Percentiles rank a stretch among this genome's conserved stretches.
These are phyloP conservation scores for Aspergillus egyptiacus DNA, from an alignment of 495 filamentous ascomycete species.

Conservation along the genomic window DNA sequence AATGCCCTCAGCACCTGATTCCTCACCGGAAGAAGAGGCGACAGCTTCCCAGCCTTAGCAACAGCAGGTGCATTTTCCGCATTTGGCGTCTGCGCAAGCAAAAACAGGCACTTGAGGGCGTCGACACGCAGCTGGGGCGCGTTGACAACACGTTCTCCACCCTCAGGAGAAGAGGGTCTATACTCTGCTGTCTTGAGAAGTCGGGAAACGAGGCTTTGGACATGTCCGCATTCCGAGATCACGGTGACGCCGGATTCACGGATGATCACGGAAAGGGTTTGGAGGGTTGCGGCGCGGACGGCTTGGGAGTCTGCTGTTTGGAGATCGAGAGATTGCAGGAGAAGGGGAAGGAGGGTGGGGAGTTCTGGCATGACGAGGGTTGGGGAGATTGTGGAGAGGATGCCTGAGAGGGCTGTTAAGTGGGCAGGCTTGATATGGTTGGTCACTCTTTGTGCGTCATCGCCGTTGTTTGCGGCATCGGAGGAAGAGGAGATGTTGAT, in stretches of 20 bases:
- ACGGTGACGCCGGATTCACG: conserved; percentile 48
- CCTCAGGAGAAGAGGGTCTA: not conserved
- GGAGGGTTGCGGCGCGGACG: conserved; percentile 59
- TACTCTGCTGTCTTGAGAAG: conserved; percentile 45
- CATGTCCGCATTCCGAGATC: conserved; percentile 52
- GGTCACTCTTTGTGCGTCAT: not conserved
- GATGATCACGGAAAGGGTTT: conserved; percentile 54
- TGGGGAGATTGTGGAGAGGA: conserved; percentile 57
- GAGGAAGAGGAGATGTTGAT: conserved; percentile 34
- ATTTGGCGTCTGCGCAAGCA: conserved; percentile 42
- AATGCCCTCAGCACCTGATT: conserved; percentile 50
- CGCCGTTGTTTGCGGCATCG: not conserved
- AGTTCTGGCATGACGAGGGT: conserved; percentile 55
- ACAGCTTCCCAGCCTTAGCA: conserved; percentile 32
- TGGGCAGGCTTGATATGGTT: conserved; percentile 52
- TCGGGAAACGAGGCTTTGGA: conserved; percentile 52
- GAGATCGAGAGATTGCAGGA: conserved; percentile 66
- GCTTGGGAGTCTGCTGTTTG: conserved; percentile 39
- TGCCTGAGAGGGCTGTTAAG: conserved; percentile 59
- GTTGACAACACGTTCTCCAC: conserved; percentile 20
- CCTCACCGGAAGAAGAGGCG: conserved; percentile 53
- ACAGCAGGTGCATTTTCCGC: conserved; percentile 22
- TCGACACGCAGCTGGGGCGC: conserved; percentile 42
- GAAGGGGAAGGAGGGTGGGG: conserved; percentile 54
- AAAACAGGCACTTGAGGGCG: conserved; percentile 51